Conservation (phyloP, 1,139 yeast species). For the Schwanniomyces etchellsii region DNA sequence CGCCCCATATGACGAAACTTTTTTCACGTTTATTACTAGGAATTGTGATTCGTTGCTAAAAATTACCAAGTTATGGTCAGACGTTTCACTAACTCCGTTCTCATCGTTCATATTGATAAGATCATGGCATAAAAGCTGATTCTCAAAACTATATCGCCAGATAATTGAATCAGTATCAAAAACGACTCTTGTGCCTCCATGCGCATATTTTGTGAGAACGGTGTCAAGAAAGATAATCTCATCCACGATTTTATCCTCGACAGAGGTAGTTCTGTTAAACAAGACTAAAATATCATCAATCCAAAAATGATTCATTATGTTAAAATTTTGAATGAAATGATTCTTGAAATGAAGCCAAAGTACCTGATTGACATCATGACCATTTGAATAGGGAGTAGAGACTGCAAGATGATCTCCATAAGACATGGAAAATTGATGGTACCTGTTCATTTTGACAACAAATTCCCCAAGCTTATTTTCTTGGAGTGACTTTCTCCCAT, state of each 20-base stretch:
- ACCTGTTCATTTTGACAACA: conserved; percentile 15
- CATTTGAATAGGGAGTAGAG: conserved; percentile 30
- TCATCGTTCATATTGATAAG: too few relatives aligned
- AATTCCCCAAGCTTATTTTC: not conserved
- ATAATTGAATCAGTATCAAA: conserved; percentile 37
- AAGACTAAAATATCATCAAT: conserved; percentile 29
- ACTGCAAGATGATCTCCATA: conserved; percentile 27
- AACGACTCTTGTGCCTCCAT: conserved; percentile 23
- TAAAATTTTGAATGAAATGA: conserved; percentile 27
- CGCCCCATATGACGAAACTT: too few relatives aligned
- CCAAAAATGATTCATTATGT: conserved; percentile 34
- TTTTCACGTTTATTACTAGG: too few relatives aligned
- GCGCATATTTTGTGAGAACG: conserved; percentile 27
- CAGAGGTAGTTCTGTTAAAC: conserved; percentile 24
- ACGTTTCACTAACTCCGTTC: too few relatives aligned
- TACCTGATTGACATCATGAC: conserved; percentile 25
- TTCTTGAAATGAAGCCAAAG: conserved; percentile 39
- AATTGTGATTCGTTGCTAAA: too few relatives aligned
- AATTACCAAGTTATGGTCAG: too few relatives aligned
- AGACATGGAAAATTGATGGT: conserved; percentile 26
- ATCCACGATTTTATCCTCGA: conserved; percentile 19
- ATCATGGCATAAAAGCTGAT: conserved; percentile 17
- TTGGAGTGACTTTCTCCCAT: not conserved
- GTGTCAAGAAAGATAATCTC: conserved; percentile 36
- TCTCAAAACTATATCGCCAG: conserved; percentile 36